These are phyloP conservation scores for Tolypocladium album DNA, from an alignment of 2,329 filamentous ascomycete genomes.

Conservation along the genomic window DNA sequence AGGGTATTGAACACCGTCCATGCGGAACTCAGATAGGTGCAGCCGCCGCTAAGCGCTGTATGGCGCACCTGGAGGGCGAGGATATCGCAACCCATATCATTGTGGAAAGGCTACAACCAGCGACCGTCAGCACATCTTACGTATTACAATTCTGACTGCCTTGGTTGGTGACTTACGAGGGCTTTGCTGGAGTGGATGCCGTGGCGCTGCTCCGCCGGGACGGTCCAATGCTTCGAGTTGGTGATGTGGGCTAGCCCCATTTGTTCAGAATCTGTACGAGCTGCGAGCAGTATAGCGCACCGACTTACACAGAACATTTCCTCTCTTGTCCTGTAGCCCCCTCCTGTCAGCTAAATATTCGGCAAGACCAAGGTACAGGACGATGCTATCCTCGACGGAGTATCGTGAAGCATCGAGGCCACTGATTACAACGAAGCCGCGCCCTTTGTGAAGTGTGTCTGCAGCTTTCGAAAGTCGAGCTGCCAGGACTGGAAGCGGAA, in stretches of 20 bases:
- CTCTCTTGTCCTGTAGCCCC: constrained; percentile 37
- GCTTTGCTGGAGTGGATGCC: constrained; percentile 36
- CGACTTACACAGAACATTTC: constrained; percentile 34
- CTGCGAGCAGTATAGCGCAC: constrained; percentile 1
- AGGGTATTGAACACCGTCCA: constrained; percentile 33
- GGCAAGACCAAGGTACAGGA: constrained; percentile 45
- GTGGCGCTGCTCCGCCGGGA: constrained; percentile 31
- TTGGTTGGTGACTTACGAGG: constrained; percentile 23
- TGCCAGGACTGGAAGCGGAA: constrained; percentile 27
- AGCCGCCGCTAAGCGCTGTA: constrained; percentile 30
- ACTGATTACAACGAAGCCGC: constrained; percentile 42
- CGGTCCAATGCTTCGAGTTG: constrained; percentile 32
- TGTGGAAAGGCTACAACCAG: constrained; percentile 32
- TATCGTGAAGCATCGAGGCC: constrained; percentile 38
- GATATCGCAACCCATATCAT: constrained; percentile 40
- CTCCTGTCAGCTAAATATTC: constrained; percentile 44
- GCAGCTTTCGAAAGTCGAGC: constrained; percentile 22
- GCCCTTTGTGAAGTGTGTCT: constrained; percentile 25
- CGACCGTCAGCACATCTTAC: constrained; percentile 1
- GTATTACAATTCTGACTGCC: neutral
- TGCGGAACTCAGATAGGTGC: constrained; percentile 32
- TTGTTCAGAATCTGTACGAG: neutral
- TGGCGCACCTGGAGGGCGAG: constrained; percentile 36
- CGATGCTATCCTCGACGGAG: constrained; percentile 40
- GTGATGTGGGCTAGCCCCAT: constrained; percentile 32